These are phyloP conservation scores for Aechmea fasciata DNA, from an alignment of 176 grass and related monocot genomes.

Conservation along the genomic window DNA sequence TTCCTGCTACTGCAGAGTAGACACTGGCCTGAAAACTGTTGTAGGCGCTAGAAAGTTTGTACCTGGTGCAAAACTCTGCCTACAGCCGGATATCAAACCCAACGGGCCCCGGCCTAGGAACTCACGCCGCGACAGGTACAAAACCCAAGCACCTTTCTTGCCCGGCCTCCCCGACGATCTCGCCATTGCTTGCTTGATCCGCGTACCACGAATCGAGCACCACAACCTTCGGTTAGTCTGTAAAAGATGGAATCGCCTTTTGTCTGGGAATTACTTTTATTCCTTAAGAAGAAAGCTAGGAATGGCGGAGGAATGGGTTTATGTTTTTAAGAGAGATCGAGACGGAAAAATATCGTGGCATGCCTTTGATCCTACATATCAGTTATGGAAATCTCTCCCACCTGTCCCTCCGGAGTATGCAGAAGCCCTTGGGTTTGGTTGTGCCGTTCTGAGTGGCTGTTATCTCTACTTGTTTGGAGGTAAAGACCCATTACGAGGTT, in stretches of 20 bases:
- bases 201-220: slow-evolving; percentile 56
- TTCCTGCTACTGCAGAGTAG: slow-evolving; percentile 76
- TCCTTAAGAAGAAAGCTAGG: slow-evolving; percentile 64
- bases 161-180: slow-evolving; percentile 92
- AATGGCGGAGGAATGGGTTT: slow-evolving; percentile 85
- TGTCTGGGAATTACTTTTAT: slow-evolving; percentile 82
- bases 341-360: slow-evolving; percentile 85
- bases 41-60: slow-evolving; percentile 76
- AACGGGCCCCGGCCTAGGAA: slow-evolving; percentile 41
- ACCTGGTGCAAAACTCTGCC: slow-evolving; percentile 67
- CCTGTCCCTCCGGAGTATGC: slow-evolving; percentile 74
- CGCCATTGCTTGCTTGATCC: slow-evolving; percentile 75
- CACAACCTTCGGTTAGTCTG: slow-evolving; percentile 59
- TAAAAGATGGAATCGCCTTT: slow-evolving; percentile 67
- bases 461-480: slow-evolving; percentile 89
- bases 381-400: slow-evolving; percentile 72
- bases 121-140: slow-evolving; percentile 52
- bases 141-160: slow-evolving; percentile 52
- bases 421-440: slow-evolving; percentile 71
- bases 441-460: slow-evolving; percentile 66
- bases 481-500: slow-evolving; percentile 60
- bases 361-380: slow-evolving; percentile 75
- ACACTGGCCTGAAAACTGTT: slow-evolving; percentile 75
- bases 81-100: slow-evolving; percentile 74
- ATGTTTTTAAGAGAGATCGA: slow-evolving; percentile 67